Conservation (phyloP, 108 stramenopile species). For the Fistulifera pelliculosa region DNA sequence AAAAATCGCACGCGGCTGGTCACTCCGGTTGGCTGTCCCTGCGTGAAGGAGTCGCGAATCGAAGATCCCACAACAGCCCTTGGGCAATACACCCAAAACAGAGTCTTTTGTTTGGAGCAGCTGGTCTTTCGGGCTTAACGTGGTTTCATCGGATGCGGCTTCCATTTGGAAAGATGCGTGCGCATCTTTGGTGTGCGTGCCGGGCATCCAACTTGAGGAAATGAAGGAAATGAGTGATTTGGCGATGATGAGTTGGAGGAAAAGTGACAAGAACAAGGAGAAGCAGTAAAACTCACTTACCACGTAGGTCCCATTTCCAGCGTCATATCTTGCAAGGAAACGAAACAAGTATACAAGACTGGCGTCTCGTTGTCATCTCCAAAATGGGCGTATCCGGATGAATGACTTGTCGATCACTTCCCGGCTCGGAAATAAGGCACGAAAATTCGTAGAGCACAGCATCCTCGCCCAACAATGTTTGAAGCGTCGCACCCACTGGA, state of each 20-base stretch:
- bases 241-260: too few relatives aligned
- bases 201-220: slow-evolving; percentile 40
- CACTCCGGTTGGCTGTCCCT: slow-evolving; percentile 59
- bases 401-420: slow-evolving; percentile 67
- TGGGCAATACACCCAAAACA: slow-evolving; percentile 54
- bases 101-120: slow-evolving; percentile 36
- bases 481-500: slow-evolving; percentile 39
- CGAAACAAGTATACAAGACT: slow-evolving; percentile 68
- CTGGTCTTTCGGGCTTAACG: slow-evolving; percentile 47
- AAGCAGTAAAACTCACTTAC: too few relatives aligned
- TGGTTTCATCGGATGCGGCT: not conserved
- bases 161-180: slow-evolving; percentile 51
- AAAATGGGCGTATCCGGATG: slow-evolving; percentile 74
- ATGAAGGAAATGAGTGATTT: too few relatives aligned
- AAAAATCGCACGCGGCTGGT: slow-evolving; percentile 49
- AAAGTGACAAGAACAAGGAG: too few relatives aligned
- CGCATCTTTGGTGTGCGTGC: slow-evolving; percentile 43
- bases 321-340: slow-evolving; percentile 69
- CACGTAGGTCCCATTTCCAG: slow-evolving; percentile 73
- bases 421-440: slow-evolving; percentile 63
- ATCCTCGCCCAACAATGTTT: slow-evolving; percentile 35
- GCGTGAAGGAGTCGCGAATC: slow-evolving; percentile 72
- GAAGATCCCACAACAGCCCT: slow-evolving; percentile 69
- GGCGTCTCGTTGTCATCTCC: slow-evolving; percentile 30
- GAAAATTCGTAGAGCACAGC: slow-evolving; percentile 62